phyloP scores from a whole-genome alignment of 139 green algal genomes.

The Spirogloea muscicola region DNA sequence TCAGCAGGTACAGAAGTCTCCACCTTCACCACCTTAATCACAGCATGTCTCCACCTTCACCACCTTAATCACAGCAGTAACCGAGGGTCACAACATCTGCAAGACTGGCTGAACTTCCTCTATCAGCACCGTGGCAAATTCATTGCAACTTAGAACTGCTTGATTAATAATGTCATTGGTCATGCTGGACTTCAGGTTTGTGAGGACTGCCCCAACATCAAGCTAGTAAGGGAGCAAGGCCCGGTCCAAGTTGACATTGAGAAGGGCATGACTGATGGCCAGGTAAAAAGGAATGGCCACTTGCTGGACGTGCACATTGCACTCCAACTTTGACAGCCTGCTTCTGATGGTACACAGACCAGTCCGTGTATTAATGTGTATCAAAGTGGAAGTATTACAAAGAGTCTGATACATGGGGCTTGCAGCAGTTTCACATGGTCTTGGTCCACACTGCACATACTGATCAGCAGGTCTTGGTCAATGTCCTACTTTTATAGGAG shows the following conservation, averaged over 20 bases:
- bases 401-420: background rate
- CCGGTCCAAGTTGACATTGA: slow-evolving; percentile 83
- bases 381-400: no score
- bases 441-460: background rate
- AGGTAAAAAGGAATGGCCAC: slow-evolving; percentile 46
- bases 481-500: slow-evolving; percentile 47
- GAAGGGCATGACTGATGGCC: slow-evolving; percentile 75
- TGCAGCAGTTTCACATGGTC: background rate
- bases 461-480: background rate
- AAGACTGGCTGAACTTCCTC: background rate
- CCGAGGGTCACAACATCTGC: background rate
- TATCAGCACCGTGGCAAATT: background rate
- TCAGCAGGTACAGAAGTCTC: slow-evolving; percentile 39
- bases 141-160: background rate
- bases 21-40: no score
- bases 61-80: background rate
- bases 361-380: background rate
- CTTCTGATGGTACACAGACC: background rate
- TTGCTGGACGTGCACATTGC: slow-evolving; percentile 2
- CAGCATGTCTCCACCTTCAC: no score
- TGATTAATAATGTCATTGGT: background rate
- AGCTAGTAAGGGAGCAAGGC: slow-evolving; percentile 72
- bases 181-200: slow-evolving; percentile 63
- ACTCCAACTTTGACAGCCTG: background rate
- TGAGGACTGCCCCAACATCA: slow-evolving; percentile 87